Evolutionary conservation across 306 rosid species (phyloP).

Genomic region (Gastrolobium villosum): DNA sequence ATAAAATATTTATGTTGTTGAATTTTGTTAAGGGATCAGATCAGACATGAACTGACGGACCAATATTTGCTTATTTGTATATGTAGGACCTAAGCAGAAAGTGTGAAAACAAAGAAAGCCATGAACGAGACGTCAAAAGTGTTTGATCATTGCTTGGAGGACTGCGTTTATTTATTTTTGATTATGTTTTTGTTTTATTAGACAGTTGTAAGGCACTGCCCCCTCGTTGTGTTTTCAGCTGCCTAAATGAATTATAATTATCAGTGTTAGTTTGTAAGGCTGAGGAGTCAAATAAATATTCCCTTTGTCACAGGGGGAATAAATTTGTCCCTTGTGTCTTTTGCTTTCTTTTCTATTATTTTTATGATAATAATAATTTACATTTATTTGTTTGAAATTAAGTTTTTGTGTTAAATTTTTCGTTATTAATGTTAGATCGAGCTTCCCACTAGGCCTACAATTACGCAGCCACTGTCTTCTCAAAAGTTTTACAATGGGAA

Average conservation of each 20-base stretch:
- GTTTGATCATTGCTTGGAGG: constrained; percentile 37
- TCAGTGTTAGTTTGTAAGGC: constrained; percentile 32
- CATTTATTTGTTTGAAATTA: neutral
- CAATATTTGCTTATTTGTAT: neutral
- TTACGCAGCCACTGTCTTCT: no score
- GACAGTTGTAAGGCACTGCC: constrained; percentile 43
- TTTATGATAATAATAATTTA: neutral
- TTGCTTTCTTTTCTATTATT: neutral
- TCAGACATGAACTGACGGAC: constrained; percentile 11
- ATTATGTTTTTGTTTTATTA: constrained; percentile 34
- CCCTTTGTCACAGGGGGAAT: neutral
- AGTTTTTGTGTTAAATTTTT: no score
- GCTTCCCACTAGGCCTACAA: no score
- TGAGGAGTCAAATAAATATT: constrained; percentile 36
- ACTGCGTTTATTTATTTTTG: constrained; percentile 1
- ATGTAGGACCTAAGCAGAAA: constrained; percentile 39
- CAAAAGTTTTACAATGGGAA: no score
- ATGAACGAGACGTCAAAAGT: constrained; percentile 1
- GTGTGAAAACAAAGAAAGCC: constrained; percentile 38
- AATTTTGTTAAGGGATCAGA: constrained; percentile 2
- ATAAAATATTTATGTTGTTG: neutral
- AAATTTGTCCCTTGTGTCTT: constrained; percentile 6
- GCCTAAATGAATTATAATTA: constrained; percentile 46
- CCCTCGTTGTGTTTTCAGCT: constrained; percentile 20
- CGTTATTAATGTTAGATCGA: no score